phyloP scores from a whole-genome alignment of 1,284 basidiomycete genomes.

The Xanthoconium separans region DNA sequence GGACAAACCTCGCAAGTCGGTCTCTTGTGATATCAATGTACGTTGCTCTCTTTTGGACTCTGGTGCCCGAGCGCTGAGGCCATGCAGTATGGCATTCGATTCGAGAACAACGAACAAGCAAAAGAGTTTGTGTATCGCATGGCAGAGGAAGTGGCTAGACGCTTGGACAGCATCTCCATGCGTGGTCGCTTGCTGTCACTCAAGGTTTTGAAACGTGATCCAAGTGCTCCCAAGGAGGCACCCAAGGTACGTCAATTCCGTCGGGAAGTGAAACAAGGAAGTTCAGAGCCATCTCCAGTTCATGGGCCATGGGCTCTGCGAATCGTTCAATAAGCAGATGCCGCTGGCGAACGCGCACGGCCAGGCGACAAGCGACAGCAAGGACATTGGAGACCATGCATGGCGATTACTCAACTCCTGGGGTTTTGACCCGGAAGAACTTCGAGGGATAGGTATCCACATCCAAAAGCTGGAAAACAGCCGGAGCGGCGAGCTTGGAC shows the following conservation, averaged over 20 bases:
- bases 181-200: constrained; percentile 75
- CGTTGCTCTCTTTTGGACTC: constrained; percentile 31
- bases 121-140: constrained; percentile 76
- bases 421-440: constrained; percentile 78
- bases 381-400: constrained; percentile 74
- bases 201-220: constrained; percentile 88
- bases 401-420: constrained; percentile 76
- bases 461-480: constrained; percentile 81
- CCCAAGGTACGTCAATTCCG: constrained; percentile 66
- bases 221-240: constrained; percentile 86
- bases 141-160: constrained; percentile 71
- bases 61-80: neutral
- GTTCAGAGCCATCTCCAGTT: constrained; percentile 52
- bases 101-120: constrained; percentile 79
- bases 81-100: constrained; percentile 89
- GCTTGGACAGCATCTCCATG: constrained; percentile 67
- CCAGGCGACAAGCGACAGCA: constrained; percentile 70
- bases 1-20: constrained; percentile 82
- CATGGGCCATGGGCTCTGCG: constrained; percentile 89
- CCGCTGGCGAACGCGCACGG: constrained; percentile 59
- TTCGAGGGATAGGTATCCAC: constrained; percentile 93
- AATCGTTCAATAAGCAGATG: constrained; percentile 76
- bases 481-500: constrained; percentile 36
- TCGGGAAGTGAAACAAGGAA: neutral
- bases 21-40: constrained; percentile 91